These are phyloP conservation scores for Hyphopichia homilentoma DNA, from an alignment of 805 yeast species.

Conservation along the genomic window DNA sequence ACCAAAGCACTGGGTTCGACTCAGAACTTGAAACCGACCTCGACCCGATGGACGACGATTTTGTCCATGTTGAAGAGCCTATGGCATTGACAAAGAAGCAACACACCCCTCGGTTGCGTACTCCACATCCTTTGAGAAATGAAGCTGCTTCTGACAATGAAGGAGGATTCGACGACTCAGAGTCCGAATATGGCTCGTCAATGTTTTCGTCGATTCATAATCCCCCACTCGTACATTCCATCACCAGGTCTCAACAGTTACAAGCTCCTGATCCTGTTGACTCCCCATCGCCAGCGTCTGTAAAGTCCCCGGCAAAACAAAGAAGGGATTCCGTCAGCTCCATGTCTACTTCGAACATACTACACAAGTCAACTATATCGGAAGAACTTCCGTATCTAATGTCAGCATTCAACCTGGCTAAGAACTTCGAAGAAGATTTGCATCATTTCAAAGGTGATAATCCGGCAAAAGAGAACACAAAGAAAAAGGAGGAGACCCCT, in stretches of 20 bases:
- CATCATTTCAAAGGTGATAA: slow-evolving; percentile 15
- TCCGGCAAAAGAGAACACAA: slow-evolving; percentile 9
- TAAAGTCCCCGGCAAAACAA: not conserved
- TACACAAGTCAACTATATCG: slow-evolving; percentile 51
- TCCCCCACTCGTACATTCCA: slow-evolving; percentile 39
- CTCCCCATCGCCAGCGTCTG: slow-evolving; percentile 1
- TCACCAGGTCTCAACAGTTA: slow-evolving; percentile 21
- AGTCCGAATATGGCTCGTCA: slow-evolving; percentile 24
- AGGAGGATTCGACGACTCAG: slow-evolving; percentile 17
- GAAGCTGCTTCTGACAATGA: slow-evolving; percentile 4
- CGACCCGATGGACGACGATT: not conserved
- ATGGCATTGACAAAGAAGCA: not conserved
- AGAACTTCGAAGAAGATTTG: slow-evolving; percentile 51
- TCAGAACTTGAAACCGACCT: not conserved
- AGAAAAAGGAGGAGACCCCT: slow-evolving; percentile 17
- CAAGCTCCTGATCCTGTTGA: slow-evolving; percentile 3
- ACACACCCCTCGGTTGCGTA: not conserved
- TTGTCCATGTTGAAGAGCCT: not conserved
- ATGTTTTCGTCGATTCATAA: slow-evolving; percentile 12
- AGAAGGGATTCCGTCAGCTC: slow-evolving; percentile 27
- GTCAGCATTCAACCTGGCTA: slow-evolving; percentile 65
- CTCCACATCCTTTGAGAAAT: slow-evolving; percentile 1
- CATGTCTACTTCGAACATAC: slow-evolving; percentile 29
- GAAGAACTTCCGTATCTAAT: slow-evolving; percentile 65
- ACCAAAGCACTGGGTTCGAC: not conserved